Evolutionary conservation across 495 filamentous ascomycete genomes (phyloP), one percentile per base, ranked within the genome.

Genomic region (Daldinia caldariorum): DNA sequence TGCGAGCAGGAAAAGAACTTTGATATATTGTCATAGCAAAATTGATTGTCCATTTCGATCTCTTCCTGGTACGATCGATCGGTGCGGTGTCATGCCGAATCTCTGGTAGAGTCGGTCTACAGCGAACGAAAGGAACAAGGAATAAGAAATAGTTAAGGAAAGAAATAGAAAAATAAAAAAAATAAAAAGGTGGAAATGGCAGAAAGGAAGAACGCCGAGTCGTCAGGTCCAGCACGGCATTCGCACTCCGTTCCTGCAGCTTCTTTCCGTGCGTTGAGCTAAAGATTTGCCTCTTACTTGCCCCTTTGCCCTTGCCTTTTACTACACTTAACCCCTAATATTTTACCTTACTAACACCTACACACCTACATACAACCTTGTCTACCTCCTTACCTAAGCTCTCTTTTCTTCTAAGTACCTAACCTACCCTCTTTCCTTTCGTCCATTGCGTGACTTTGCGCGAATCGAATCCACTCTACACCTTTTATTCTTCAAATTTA

Each of bases 261-360:
- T 63, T 82, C 81, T 76, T 83, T 83, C 76, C 81, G 81, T 83
- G 80, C 77, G 81, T 77, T 58, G 70, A 73, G 63, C 70, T 62
- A 63, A 63, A 72, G 57, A 38, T 49, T 45, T 51, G 35, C 37
- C 22, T 59, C 22, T 18, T 63, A 20, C 22, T 18, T 63, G 31
- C 34, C 56, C 55, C 59, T 60, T 26, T 26, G 26, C 26, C 3
- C 26, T 26, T 26, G 26, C 26, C 26, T 26, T 26, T 26, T 26
- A 26, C 26, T 26, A 26, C 26, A 26, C 26, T 26, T 26, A 26
- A 26, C 26, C 26, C 26, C 3, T 26, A 26, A 26, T 1, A 1
- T 26, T 26, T 26, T 26, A 26, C 26, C 26, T 26, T 26, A 26
- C 26, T 26, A 26, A 49, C 67, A 58, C 43, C 10, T 50, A 41